Evolutionary conservation across 1,284 basidiomycete species (phyloP).

Genomic region (Sanghuangporus sanghuang): DNA sequence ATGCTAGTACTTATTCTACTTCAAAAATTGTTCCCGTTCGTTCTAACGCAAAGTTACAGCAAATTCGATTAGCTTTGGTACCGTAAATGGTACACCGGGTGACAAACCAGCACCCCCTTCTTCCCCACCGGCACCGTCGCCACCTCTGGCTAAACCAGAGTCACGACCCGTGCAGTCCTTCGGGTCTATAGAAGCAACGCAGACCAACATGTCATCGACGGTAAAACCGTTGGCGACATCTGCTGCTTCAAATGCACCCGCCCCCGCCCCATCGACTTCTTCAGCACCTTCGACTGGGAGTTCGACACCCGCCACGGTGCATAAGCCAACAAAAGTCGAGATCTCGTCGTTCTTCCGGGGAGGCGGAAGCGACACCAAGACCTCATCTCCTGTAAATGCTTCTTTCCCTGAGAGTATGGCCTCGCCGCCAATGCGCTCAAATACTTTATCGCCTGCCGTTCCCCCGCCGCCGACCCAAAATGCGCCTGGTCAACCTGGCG

Average conservation of each 20-base stretch:
- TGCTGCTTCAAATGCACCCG: conserved; percentile 30
- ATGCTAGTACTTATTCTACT: conserved; percentile 1
- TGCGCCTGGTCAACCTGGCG: conserved; percentile 19
- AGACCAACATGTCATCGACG: conserved; percentile 26
- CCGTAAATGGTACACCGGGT: conserved; percentile 43
- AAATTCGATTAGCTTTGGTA: conserved; percentile 75
- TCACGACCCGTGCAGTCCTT: conserved; percentile 18
- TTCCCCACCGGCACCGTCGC: conserved; percentile 63
- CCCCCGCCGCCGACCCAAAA: conserved; percentile 29
- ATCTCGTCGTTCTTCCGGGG: conserved; percentile 64
- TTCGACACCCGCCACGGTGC: conserved; percentile 23
- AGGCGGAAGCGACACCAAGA: conserved; percentile 36
- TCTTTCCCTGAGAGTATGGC: conserved; percentile 35
- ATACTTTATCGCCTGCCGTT: conserved; percentile 17
- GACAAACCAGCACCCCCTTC: conserved; percentile 56
- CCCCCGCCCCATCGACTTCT: conserved; percentile 28
- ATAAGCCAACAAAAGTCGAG: conserved; percentile 47
- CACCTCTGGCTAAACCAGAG: conserved; percentile 25
- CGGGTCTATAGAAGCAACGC: conserved; percentile 26
- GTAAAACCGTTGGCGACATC: conserved; percentile 32
- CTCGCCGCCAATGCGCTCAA: conserved; percentile 30
- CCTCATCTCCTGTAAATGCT: conserved; percentile 32
- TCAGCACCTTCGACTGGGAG: conserved; percentile 27
- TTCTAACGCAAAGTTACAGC: conserved; percentile 32
- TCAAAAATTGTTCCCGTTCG: neutral